phyloP scores from a whole-genome alignment of 164 flowering plant genomes.

The Kingdonia uniflora region DNA sequence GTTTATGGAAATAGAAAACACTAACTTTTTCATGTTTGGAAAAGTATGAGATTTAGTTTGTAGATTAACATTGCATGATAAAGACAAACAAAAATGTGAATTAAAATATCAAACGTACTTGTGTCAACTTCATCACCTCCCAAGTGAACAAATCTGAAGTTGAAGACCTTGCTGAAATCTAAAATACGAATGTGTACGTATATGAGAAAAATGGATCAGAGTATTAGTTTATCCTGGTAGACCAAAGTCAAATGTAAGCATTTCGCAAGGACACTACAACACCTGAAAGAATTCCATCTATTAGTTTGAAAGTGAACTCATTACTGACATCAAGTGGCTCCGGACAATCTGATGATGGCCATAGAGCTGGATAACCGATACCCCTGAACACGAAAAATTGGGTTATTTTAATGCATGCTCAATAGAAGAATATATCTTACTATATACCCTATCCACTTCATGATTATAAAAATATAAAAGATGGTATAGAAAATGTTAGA shows the following conservation, averaged over 20 bases:
- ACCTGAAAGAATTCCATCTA: constrained; percentile 92
- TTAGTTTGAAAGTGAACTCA: constrained; percentile 76
- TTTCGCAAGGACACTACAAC: neutral
- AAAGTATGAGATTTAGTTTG: too few relatives aligned
- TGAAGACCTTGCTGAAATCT: constrained; percentile 90
- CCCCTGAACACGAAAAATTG: constrained; percentile 61
- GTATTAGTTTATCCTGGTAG: constrained; percentile 1
- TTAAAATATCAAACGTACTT: constrained; percentile 29
- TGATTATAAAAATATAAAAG: too few relatives aligned
- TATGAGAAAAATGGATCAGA: too few relatives aligned
- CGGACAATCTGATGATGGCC: constrained; percentile 70
- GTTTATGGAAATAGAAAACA: too few relatives aligned
- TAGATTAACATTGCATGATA: too few relatives aligned
- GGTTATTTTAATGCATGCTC: too few relatives aligned
- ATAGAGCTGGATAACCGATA: constrained; percentile 67
- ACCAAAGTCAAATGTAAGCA: neutral
- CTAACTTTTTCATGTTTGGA: too few relatives aligned
- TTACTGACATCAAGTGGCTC: constrained; percentile 94
- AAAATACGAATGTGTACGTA: too few relatives aligned
- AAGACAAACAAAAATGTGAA: neutral
- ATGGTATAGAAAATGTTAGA: too few relatives aligned
- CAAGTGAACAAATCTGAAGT: constrained; percentile 70
- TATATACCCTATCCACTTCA: too few relatives aligned
- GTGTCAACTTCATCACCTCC: constrained; percentile 95
- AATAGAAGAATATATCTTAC: too few relatives aligned